Percentiles rank a stretch among this genome's conserved stretches.
phyloP scores from a whole-genome alignment of 2,329 filamentous ascomycete species.

The Tetracladium maxilliforme region DNA sequence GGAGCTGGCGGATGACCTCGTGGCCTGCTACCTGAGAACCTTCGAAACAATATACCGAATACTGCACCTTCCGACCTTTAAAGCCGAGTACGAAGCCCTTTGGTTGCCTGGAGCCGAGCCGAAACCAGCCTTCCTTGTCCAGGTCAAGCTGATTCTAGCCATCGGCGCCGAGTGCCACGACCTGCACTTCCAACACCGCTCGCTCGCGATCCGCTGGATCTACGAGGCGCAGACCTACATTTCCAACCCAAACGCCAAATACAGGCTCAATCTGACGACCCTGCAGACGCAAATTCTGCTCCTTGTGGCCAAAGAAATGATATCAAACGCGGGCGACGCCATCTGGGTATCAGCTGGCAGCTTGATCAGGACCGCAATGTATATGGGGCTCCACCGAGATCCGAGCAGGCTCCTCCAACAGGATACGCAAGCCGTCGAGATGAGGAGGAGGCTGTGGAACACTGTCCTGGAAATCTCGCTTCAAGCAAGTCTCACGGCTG shows the following conservation, averaged over 20 bases:
- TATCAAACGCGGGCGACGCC: conserved; percentile 25
- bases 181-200: conserved; percentile 30
- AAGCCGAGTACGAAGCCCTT: conserved; percentile 29
- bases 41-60: conserved; percentile 31
- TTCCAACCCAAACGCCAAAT: conserved; percentile 36
- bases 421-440: conserved; percentile 22
- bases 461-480: conserved; percentile 32
- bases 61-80: conserved; percentile 34
- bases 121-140: conserved; percentile 32
- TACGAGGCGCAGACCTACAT: conserved; percentile 41
- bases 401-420: conserved; percentile 21
- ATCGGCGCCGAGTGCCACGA: conserved; percentile 38
- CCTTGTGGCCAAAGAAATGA: conserved; percentile 23
- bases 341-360: conserved; percentile 30
- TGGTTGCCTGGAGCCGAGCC: conserved; percentile 22
- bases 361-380: conserved; percentile 28
- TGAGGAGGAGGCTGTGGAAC: conserved; percentile 35
- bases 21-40: conserved; percentile 31
- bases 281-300: conserved; percentile 31
- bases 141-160: conserved; percentile 41
- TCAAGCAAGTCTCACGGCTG: conserved; percentile 27
- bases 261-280: conserved; percentile 29
- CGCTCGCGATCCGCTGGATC: conserved; percentile 36
- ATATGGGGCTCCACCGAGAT: conserved; percentile 35
- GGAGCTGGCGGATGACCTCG: conserved; percentile 26